Conservation (phyloP, 345 rosid genomes). For the Passiflora organensis region DNA sequence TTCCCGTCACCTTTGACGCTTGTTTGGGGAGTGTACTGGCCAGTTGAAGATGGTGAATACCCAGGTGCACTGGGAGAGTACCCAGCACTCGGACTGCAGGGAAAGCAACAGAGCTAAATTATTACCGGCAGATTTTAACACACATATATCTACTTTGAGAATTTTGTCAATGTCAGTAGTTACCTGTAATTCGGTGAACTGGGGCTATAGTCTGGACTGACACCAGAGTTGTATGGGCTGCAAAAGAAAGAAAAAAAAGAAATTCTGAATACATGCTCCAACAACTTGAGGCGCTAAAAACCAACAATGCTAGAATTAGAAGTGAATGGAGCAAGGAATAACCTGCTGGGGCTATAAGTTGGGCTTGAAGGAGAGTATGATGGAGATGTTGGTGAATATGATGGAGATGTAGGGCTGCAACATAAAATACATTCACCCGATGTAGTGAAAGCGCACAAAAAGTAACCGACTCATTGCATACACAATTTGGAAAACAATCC, state of each 20-base stretch:
- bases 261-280: neutral
- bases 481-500: neutral
- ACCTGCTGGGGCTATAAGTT: slow-evolving; percentile 94
- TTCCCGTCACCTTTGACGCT: slow-evolving; percentile 46
- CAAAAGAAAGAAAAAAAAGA: neutral
- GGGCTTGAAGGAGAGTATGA: slow-evolving; percentile 92
- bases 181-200: slow-evolving; percentile 65
- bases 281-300: too few relatives aligned
- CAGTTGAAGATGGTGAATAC: slow-evolving; percentile 72
- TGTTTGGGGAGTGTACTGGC: slow-evolving; percentile 72
- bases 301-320: neutral
- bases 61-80: slow-evolving; percentile 82
- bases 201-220: slow-evolving; percentile 69
- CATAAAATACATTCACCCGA: neutral
- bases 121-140: too few relatives aligned
- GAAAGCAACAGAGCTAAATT: slow-evolving; percentile 1
- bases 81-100: slow-evolving; percentile 66
- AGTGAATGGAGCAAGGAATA: neutral
- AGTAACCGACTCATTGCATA: neutral
- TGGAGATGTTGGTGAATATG: slow-evolving; percentile 92
- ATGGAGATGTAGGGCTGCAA: slow-evolving; percentile 83
- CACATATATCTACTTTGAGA: too few relatives aligned
- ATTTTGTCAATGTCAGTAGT: too few relatives aligned
- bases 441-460: neutral
- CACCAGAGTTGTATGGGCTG: slow-evolving; percentile 79